Percentiles rank a stretch among this genome's conserved stretches.
Evolutionary conservation across 2,329 filamentous ascomycete genomes (phyloP).

Genomic region (Xylaria sp.): DNA sequence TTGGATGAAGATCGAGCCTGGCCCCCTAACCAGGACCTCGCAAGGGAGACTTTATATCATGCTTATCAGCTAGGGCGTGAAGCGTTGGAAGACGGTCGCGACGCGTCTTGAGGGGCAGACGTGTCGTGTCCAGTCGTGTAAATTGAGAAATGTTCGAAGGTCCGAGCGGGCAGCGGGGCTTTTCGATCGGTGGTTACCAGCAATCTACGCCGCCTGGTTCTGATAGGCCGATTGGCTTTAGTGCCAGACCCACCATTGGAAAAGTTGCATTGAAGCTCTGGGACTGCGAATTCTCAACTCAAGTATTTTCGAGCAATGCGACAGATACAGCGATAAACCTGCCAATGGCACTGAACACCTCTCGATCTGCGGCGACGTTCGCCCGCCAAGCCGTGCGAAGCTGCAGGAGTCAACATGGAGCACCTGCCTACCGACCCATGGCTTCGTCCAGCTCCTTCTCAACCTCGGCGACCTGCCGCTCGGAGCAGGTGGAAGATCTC

Average conservation of each 20-base stretch:
- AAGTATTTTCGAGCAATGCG: constrained; percentile 14
- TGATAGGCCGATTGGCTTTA: constrained; percentile 15
- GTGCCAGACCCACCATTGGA: constrained; percentile 12
- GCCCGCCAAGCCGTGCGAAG: constrained; percentile 38
- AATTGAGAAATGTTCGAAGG: no score
- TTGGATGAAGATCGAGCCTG: neutral
- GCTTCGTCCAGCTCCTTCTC: constrained; percentile 29
- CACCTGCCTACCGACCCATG: constrained; percentile 13
- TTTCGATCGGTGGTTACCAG: neutral
- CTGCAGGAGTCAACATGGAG: constrained; percentile 29
- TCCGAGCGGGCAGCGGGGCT: neutral
- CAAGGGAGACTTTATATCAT: constrained; percentile 4
- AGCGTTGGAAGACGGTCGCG: neutral
- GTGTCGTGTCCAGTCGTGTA: constrained; percentile 13
- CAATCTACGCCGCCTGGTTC: neutral
- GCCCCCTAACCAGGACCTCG: constrained; percentile 10
- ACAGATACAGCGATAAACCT: constrained; percentile 12
- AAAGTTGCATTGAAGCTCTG: constrained; percentile 18
- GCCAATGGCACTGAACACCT: constrained; percentile 41
- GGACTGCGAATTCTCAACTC: constrained; percentile 7
- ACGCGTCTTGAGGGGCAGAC: constrained; percentile 14
- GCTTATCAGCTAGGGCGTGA: neutral
- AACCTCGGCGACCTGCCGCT: constrained; percentile 23
- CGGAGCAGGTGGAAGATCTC: constrained; percentile 15
- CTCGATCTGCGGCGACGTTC: constrained; percentile 38